Base-by-base conservation (phyloP, 345 rosid genomes). In the Laguncularia racemosa region DNA sequence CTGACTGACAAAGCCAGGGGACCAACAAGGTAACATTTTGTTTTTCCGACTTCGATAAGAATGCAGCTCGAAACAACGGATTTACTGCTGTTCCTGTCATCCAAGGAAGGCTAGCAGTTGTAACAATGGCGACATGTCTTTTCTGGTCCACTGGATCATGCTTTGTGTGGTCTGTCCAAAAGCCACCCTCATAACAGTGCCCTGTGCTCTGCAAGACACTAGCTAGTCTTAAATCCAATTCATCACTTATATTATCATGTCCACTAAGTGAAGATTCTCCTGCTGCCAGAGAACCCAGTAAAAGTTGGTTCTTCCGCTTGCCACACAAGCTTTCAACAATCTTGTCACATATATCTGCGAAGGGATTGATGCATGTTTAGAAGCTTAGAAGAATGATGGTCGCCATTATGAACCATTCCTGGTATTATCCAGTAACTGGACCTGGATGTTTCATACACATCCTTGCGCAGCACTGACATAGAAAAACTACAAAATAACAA, bases 21-120 rank as follows among this genome's bases (percentile, higher is more conserved):
- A 93, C 96, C 75, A 93, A 75, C 19, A 93, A 81, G 1, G 99
- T 93, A 63, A 93, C 97, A 46, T 86, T 87, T 76, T 82, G 95
- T 61, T 76, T 81, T 48, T 78, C 99, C 57, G 90, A 80, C 62
- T 84, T 82, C 8, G 99, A 82, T 52, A 93, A 71, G 77, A 76
- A 93, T 13, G 97, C 99, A 11, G 99, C 99, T 57, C 97, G 81
- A 57, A 89, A 89, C 60, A 93, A 81, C 15, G 99, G 97, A 71
- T 93, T 93, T 57, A 93, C 88, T 67, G 99, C 99, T 59, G 99
- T 93, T 68, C 99, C 99, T 9, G 97, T 93, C 99, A 93, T 89
- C 99, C 99, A 93, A 20, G 99, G 99, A 71, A 93, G 97, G 73
- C 99, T 93, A 48, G 97, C 97, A 65, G 99, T 91, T 43, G 95